phyloP scores from a whole-genome alignment of 345 rosid genomes.

The Eucalyptus erythrocorys region DNA sequence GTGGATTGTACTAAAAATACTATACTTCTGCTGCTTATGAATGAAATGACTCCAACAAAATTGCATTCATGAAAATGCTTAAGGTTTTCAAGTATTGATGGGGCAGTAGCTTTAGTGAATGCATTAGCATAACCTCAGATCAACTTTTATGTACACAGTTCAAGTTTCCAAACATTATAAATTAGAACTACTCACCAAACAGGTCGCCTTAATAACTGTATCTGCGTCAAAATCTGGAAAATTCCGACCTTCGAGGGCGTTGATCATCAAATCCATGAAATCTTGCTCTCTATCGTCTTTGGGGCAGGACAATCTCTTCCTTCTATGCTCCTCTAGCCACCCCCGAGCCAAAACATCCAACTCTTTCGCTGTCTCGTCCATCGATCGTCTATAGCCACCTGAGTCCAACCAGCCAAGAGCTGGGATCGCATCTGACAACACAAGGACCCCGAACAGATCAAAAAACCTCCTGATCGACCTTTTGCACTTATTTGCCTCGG shows the following conservation, averaged over 20 bases:
- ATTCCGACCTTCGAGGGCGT: not conserved
- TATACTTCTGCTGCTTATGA: not conserved
- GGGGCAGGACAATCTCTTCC: not conserved
- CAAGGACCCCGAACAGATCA: slow-evolving; percentile 5
- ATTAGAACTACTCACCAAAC: slow-evolving; percentile 3
- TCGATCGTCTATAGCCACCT: slow-evolving; percentile 6
- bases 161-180: not conserved
- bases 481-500: not conserved
- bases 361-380: slow-evolving; percentile 26
- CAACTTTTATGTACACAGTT: not conserved
- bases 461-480: slow-evolving; percentile 4
- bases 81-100: not conserved
- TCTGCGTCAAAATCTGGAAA: slow-evolving; percentile 7
- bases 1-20: not conserved
- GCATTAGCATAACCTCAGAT: not conserved
- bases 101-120: not conserved
- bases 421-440: slow-evolving; percentile 27
- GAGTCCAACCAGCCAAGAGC: slow-evolving; percentile 26
- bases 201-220: slow-evolving; percentile 14
- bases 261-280: slow-evolving; percentile 30
- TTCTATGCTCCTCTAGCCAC: slow-evolving; percentile 36
- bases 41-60: not conserved
- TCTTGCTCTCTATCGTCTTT: slow-evolving; percentile 3
- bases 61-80: not conserved
- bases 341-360: slow-evolving; percentile 8